phyloP scores from a whole-genome alignment of 176 grass and related monocot species.

The Raddia guianensis region DNA sequence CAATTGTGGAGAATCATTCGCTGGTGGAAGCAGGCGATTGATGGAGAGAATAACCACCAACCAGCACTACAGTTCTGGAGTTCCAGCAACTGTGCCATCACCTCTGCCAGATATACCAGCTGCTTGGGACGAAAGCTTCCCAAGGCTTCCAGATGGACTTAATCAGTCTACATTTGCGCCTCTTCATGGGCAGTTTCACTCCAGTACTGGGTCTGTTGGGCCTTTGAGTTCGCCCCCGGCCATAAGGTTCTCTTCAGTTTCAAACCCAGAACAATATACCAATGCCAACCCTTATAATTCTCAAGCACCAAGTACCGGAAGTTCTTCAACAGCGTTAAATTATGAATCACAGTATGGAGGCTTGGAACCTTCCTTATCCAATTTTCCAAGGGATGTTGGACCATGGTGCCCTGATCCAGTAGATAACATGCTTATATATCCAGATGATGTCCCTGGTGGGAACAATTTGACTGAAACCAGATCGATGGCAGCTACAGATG shows the following conservation, averaged over 20 bases:
- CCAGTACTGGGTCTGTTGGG: slow-evolving; percentile 49
- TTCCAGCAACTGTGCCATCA: slow-evolving; percentile 51
- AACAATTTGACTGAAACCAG: slow-evolving; percentile 45
- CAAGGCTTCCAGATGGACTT: slow-evolving; percentile 43
- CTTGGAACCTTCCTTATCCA: slow-evolving; percentile 36
- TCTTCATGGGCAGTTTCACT: slow-evolving; percentile 38
- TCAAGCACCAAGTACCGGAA: slow-evolving; percentile 41
- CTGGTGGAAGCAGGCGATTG: slow-evolving; percentile 3
- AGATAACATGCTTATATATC: slow-evolving; percentile 51
- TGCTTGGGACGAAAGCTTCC: slow-evolving; percentile 50
- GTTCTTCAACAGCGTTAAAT: slow-evolving; percentile 34
- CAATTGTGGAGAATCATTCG: not conserved
- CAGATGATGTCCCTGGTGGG: slow-evolving; percentile 46
- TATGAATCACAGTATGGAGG: slow-evolving; percentile 47
- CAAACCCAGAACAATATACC: slow-evolving; percentile 37
- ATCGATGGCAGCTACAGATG: slow-evolving; percentile 45
- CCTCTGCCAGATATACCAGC: slow-evolving; percentile 48
- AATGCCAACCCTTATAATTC: slow-evolving; percentile 44
- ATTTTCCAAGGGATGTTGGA: slow-evolving; percentile 54
- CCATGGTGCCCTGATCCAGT: slow-evolving; percentile 57
- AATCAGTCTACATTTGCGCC: slow-evolving; percentile 33
- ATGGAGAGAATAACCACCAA: slow-evolving; percentile 60
- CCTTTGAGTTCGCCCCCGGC: slow-evolving; percentile 43
- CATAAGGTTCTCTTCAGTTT: slow-evolving; percentile 53
- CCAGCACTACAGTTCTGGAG: slow-evolving; percentile 39